These are phyloP conservation scores for Eutrema yunnanense DNA, from an alignment of 345 rosid species.

Conservation along the genomic window DNA sequence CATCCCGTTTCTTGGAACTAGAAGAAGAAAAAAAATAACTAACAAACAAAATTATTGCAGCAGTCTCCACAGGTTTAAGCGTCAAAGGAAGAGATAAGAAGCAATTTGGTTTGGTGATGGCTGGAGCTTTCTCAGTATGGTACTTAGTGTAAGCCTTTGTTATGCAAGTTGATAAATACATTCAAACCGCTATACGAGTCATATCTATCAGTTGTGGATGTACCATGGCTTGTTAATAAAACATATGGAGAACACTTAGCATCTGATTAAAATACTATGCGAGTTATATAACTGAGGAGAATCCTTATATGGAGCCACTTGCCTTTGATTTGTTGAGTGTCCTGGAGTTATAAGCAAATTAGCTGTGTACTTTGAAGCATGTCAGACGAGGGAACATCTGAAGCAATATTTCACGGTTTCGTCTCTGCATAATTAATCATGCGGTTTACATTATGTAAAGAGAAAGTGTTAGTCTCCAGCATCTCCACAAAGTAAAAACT, in stretches of 20 bases:
- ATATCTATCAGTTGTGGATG: constrained; percentile 10
- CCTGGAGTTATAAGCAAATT: constrained; percentile 16
- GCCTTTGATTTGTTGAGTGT: constrained; percentile 13
- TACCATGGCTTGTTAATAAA: constrained; percentile 22
- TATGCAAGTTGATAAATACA: not conserved
- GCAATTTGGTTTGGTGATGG: constrained; percentile 16
- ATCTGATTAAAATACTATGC: not conserved
- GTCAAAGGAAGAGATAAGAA: not conserved
- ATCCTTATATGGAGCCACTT: constrained; percentile 8
- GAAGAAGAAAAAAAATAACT: not conserved
- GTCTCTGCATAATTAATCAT: constrained; percentile 36
- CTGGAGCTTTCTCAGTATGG: constrained; percentile 19
- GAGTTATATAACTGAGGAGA: not conserved
- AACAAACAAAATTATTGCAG: not conserved
- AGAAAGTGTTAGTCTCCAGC: not conserved
- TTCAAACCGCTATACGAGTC: not conserved
- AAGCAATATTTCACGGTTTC: constrained; percentile 70
- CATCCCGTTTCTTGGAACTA: not conserved
- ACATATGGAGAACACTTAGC: not conserved
- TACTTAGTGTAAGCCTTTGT: constrained; percentile 6
- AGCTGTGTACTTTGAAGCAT: constrained; percentile 96
- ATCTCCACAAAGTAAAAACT: not conserved
- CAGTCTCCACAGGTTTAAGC: constrained; percentile 25
- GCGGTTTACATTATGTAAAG: not conserved
- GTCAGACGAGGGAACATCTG: constrained; percentile 58